Conservation (phyloP, 306 rosid genomes). For the Quercus mongolica region DNA sequence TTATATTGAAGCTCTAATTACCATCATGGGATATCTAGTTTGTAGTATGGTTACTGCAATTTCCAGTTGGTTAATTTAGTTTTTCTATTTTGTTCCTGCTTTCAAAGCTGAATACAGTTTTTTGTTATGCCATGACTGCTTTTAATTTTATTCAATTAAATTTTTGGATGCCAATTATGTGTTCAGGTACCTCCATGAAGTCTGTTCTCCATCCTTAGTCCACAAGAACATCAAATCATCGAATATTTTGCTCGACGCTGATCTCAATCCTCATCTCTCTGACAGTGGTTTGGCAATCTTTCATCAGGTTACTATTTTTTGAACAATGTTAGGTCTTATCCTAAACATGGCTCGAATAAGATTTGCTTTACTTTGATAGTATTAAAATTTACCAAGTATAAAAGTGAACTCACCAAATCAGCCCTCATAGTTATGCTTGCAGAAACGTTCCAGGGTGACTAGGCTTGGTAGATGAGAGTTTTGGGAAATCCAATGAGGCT, state of each 20-base stretch:
- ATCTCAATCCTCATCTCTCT: constrained; percentile 76
- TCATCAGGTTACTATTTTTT: constrained; percentile 51
- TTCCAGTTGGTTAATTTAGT: background rate
- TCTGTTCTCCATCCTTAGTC: constrained; percentile 59
- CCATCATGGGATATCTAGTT: background rate
- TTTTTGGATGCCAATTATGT: constrained; percentile 2
- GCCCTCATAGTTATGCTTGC: background rate
- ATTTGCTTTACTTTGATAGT: background rate
- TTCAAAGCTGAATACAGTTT: background rate
- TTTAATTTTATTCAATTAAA: background rate
- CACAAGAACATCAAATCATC: constrained; percentile 91
- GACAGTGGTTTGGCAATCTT: constrained; percentile 82
- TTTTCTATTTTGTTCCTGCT: background rate
- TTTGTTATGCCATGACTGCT: constrained; percentile 11
- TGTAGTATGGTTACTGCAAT: background rate
- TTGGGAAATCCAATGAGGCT: background rate
- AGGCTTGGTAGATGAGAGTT: background rate
- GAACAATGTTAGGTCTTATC: background rate
- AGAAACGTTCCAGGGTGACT: background rate
- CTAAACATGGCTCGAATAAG: background rate
- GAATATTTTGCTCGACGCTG: constrained; percentile 70
- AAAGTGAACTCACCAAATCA: background rate
- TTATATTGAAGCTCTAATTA: background rate
- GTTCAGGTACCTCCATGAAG: constrained; percentile 81
- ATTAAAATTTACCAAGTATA: background rate